A percentile compares a stretch with the other conserved stretches of the same genome.
Evolutionary conservation across 495 filamentous ascomycete species (phyloP).

Genomic region (Physcia stellaris): DNA sequence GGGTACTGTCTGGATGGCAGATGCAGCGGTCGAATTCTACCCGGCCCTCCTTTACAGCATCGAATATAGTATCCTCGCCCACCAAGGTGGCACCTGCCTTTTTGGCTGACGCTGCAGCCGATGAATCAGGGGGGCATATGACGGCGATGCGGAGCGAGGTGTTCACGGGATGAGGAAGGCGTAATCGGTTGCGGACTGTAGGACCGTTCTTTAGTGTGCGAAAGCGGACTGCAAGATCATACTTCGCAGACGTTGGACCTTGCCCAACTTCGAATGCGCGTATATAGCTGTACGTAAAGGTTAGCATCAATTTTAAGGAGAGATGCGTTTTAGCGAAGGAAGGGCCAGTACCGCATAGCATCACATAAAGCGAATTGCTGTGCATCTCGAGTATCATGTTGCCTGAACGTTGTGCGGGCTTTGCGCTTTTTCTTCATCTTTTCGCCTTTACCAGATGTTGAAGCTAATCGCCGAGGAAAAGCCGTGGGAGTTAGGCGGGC

Average conservation of each 20-base stretch:
- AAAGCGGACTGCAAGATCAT: conserved; percentile 73
- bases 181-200: conserved; percentile 72
- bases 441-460: conserved; percentile 24
- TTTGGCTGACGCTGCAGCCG: conserved; percentile 51
- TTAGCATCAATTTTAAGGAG: conserved; percentile 10
- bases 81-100: conserved; percentile 65
- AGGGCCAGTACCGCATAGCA: conserved; percentile 70
- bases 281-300: conserved; percentile 50
- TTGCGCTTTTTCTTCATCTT: conserved; percentile 52
- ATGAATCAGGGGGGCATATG: conserved; percentile 67
- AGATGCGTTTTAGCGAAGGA: background rate
- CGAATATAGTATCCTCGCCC: conserved; percentile 76
- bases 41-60: conserved; percentile 54
- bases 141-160: conserved; percentile 77
- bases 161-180: conserved; percentile 77
- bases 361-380: conserved; percentile 72
- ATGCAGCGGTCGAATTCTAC: conserved; percentile 85
- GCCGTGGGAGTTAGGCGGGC: conserved; percentile 21
- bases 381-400: conserved; percentile 44
- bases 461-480: too few relatives aligned
- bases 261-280: conserved; percentile 83
- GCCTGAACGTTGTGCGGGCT: conserved; percentile 43
- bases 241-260: conserved; percentile 58
- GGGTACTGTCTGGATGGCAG: conserved; percentile 64
- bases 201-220: conserved; percentile 70